Evolutionary conservation across 1,284 basidiomycete genomes (phyloP).

Genomic region (Pyrrhoderma lamaoense): DNA sequence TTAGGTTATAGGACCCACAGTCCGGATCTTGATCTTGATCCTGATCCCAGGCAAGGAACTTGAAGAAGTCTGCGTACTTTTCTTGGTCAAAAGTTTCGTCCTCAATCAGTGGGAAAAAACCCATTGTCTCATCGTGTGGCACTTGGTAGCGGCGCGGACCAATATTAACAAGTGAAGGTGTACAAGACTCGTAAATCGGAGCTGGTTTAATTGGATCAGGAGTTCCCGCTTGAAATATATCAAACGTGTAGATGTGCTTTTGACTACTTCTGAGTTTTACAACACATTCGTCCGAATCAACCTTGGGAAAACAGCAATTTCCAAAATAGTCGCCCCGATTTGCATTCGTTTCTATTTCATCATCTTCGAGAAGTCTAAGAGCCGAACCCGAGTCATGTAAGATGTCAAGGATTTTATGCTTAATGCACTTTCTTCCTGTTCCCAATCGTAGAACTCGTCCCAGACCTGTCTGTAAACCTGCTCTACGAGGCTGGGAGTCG

Average conservation of each 20-base stretch:
- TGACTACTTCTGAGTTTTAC: too few relatives aligned
- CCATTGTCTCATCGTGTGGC: background rate
- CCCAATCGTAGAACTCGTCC: constrained; percentile 5
- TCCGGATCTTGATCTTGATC: background rate
- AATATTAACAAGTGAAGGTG: constrained; percentile 4
- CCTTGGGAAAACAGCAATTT: too few relatives aligned
- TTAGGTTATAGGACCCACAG: background rate
- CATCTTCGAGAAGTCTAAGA: too few relatives aligned
- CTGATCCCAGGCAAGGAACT: background rate
- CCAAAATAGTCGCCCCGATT: too few relatives aligned
- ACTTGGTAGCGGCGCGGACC: background rate
- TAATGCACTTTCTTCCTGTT: background rate
- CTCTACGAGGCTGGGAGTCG: too few relatives aligned
- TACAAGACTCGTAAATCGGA: constrained; percentile 6
- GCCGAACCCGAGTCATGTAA: too few relatives aligned
- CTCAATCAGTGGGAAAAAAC: constrained; percentile 6
- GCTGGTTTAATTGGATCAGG: too few relatives aligned
- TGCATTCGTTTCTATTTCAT: too few relatives aligned
- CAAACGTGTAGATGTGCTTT: too few relatives aligned
- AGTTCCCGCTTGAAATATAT: too few relatives aligned
- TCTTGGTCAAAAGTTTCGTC: background rate
- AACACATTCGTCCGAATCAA: too few relatives aligned
- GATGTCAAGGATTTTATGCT: too few relatives aligned
- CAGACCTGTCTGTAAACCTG: background rate
- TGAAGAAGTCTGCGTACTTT: background rate